A percentile compares a stretch with the other conserved stretches of the same genome.
These are phyloP conservation scores for Phytophthora brassicae DNA, from an alignment of 352 stramenopile species.

Conservation along the genomic window DNA sequence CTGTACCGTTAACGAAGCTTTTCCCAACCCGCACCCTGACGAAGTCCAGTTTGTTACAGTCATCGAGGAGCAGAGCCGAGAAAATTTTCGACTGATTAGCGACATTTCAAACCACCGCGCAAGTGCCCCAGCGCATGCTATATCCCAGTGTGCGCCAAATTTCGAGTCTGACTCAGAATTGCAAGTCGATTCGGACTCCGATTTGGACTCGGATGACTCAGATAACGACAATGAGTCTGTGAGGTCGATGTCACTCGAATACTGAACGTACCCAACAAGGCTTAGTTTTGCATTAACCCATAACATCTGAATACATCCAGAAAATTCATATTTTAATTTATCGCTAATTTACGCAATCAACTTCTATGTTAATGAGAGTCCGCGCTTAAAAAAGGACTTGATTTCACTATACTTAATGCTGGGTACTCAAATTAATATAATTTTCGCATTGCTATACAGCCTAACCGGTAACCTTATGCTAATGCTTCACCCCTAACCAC, in stretches of 20 bases:
- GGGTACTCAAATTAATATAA: no score
- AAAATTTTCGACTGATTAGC: not conserved
- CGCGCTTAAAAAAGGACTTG: not conserved
- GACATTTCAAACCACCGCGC: slow-evolving; percentile 10
- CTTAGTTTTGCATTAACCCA: no score
- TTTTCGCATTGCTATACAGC: no score
- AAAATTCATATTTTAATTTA: no score
- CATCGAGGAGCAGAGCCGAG: slow-evolving; percentile 1
- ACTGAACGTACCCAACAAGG: no score
- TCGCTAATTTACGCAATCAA: no score
- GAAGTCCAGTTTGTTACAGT: slow-evolving; percentile 2
- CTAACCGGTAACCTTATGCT: no score
- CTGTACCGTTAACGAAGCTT: not conserved
- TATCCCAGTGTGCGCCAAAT: not conserved
- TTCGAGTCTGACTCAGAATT: not conserved
- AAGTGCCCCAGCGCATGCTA: not conserved
- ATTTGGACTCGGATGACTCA: not conserved
- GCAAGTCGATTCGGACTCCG: not conserved
- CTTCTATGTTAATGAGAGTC: no score
- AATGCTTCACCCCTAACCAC: no score
- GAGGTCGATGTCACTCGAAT: no score
- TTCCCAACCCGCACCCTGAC: not conserved
- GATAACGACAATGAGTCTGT: no score
- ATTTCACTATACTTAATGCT: not conserved
- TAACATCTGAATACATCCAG: no score